These are phyloP conservation scores for Stemphylium lycopersici DNA, from an alignment of 2,329 filamentous ascomycete species.

Conservation along the genomic window DNA sequence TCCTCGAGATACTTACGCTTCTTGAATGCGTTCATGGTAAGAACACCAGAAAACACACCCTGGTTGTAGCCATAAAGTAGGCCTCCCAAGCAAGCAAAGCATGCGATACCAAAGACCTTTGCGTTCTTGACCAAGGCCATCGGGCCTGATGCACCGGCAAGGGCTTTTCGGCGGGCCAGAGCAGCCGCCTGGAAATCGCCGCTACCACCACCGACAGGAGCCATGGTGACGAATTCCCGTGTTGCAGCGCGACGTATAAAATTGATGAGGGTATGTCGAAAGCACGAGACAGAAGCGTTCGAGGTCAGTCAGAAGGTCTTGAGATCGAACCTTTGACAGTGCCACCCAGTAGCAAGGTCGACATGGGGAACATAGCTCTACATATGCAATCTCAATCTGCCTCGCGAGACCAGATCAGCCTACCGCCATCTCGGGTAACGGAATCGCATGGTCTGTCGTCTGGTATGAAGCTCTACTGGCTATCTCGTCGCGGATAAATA, in stretches of 20 bases:
- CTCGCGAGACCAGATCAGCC: neutral
- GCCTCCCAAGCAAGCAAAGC: conserved; percentile 60
- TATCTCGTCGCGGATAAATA: conserved; percentile 5
- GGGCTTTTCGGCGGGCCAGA: conserved; percentile 49
- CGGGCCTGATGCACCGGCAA: conserved; percentile 51
- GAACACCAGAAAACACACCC: conserved; percentile 74
- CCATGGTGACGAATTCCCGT: conserved; percentile 37
- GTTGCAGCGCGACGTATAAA: neutral
- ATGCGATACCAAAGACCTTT: conserved; percentile 61
- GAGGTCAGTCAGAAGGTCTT: conserved; percentile 1
- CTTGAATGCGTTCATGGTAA: conserved; percentile 57
- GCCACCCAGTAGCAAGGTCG: neutral
- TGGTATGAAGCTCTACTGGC: neutral
- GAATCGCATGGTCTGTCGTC: conserved; percentile 2
- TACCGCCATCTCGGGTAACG: neutral
- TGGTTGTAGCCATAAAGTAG: conserved; percentile 75
- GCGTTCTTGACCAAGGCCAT: conserved; percentile 58
- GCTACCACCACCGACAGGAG: conserved; percentile 44
- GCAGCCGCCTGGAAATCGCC: conserved; percentile 50
- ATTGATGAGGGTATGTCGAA: neutral
- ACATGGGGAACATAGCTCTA: conserved; percentile 5
- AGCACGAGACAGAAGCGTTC: neutral
- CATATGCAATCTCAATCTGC: conserved; percentile 8
- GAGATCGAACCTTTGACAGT: conserved; percentile 4
- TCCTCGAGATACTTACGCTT: conserved; percentile 33